A percentile compares a stretch with the other conserved stretches of the same genome.
These are phyloP conservation scores for Gypsophila paniculata DNA, from an alignment of 179 eudicot genomes.

Conservation along the genomic window DNA sequence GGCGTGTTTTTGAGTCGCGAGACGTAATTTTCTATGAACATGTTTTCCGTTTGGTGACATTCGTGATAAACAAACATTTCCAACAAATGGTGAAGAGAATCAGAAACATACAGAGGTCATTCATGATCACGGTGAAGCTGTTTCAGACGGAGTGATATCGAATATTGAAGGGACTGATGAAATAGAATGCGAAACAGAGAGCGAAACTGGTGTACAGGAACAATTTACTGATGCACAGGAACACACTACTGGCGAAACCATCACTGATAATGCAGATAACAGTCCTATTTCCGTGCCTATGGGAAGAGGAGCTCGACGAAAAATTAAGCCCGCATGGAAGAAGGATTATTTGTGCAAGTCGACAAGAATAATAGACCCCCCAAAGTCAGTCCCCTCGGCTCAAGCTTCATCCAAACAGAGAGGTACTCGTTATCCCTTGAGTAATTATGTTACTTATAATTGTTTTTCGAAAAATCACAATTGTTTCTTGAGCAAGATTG, in stretches of 20 bases:
- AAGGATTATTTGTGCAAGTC: too few relatives aligned
- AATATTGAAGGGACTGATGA: neutral
- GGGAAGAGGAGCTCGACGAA: conserved; percentile 13
- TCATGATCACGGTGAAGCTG: neutral
- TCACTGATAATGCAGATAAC: neutral
- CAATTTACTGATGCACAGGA: too few relatives aligned
- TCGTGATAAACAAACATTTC: neutral
- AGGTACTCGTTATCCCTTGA: too few relatives aligned
- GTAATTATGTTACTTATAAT: too few relatives aligned
- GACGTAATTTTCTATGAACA: too few relatives aligned
- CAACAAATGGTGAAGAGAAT: neutral
- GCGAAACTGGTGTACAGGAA: neutral
- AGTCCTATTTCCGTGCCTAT: neutral
- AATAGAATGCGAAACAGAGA: too few relatives aligned
- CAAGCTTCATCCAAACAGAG: too few relatives aligned
- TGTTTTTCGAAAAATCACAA: neutral
- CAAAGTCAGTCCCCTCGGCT: too few relatives aligned
- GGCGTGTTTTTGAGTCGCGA: neutral
- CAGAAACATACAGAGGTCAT: neutral
- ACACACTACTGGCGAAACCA: too few relatives aligned
- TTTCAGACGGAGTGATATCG: neutral
- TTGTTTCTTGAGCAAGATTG: conserved; percentile 1
- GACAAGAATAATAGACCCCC: neutral
- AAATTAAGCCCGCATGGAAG: too few relatives aligned
- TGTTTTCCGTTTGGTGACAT: too few relatives aligned